Base-by-base conservation (phyloP, 352 stramenopile genomes). In the Globisporangium perplexum region DNA sequence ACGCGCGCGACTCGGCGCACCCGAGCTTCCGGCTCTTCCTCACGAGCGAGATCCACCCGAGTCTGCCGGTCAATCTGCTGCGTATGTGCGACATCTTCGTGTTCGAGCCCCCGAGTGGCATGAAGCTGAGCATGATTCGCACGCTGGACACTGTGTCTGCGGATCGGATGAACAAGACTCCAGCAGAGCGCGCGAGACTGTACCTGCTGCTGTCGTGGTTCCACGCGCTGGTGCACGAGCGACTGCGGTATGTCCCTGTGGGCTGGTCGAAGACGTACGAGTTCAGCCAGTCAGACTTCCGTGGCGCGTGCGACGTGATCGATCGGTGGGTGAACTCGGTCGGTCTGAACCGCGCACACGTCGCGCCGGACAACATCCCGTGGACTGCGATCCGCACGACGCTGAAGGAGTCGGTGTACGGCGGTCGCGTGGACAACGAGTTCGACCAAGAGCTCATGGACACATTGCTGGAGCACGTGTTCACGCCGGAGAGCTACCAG, bases 181-280 rank as follows among this genome's bases (percentile, higher is more conserved):
- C 93, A 14, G 70, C 76, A 20, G 96, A 98, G 51, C 83, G 93
- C 50, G 76, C 74, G 67, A 83, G 96, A 5, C 66, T 99, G 28
- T 99, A 98, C 65, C 71, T 98, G 54, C 69, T 99, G 23, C 74
- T 99, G 30, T 87, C 95, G 36, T 99, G 97, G 95, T 95, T 99
- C 55, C 97, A 99, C 65, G 96, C 97, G 0, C 82, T 99, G 12
- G 89, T 99, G 36, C 91, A 98, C 65, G 98, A 99, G 70, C 84
- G 98, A 14, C 71, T 99, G 45, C 90, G 96, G 10, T 99, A 99
- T 69, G 91, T 97, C 15, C 96, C 97, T 23, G 83, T 98, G 30
- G 98, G 97, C 17, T 99, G 97, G 97, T 98, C 90, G 20, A 98
- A 99, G 62, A 81, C 76, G 17, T 99, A 99, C 69, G 97, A 99